Conservation (phyloP, 192 early-diverging fungal species). For the Gryganskiella cystojenkinii region DNA sequence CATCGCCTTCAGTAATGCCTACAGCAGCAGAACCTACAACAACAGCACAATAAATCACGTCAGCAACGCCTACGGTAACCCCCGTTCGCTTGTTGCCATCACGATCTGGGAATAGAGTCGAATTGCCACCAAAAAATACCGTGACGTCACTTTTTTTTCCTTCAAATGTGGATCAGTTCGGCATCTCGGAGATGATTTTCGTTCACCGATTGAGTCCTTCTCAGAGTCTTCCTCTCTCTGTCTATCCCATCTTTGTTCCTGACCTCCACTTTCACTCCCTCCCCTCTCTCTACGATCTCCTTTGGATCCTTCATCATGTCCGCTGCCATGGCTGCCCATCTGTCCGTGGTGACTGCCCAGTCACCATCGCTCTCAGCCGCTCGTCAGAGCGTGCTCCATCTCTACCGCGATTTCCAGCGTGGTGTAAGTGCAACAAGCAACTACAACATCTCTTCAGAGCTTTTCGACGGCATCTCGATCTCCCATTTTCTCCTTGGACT, state of each 20-base stretch:
- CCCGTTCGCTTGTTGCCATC: no score
- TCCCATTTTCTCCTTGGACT: background rate
- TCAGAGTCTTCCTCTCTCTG: no score
- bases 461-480: background rate
- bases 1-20: background rate
- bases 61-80: no score
- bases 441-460: background rate
- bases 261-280: no score
- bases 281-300: no score
- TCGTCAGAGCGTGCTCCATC: conserved; percentile 65
- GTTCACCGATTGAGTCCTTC: no score
- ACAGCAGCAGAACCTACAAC: background rate
- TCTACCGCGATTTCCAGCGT: conserved; percentile 81
- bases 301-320: conserved; percentile 38
- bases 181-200: no score
- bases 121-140: no score
- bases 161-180: no score
- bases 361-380: conserved; percentile 74
- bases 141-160: no score
- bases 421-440: conserved; percentile 55
- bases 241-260: no score
- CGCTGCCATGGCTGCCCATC: conserved; percentile 56
- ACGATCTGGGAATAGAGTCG: no score
- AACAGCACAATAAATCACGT: background rate
- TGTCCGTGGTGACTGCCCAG: conserved; percentile 62